A percentile compares a stretch with the other conserved stretches of the same genome.
Evolutionary conservation across 352 stramenopile species (phyloP).

Genomic region (Phytophthora sp.): DNA sequence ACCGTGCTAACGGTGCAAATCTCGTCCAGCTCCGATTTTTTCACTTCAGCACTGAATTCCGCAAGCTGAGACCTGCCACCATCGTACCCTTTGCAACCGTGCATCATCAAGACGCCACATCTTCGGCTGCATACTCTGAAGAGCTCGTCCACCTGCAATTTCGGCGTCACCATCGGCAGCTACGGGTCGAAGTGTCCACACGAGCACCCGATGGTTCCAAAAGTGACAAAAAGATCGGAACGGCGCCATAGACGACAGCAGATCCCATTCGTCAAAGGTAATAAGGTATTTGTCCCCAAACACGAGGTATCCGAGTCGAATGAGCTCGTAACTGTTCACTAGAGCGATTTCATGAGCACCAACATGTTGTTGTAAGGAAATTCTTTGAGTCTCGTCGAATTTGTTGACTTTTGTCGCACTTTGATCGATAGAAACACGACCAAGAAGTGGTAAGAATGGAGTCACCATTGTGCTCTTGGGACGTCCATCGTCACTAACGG

Average conservation of each 20-base stretch:
- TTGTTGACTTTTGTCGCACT: too few species aligned
- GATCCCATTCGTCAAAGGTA: slow-evolving; percentile 28
- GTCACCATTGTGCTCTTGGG: too few species aligned
- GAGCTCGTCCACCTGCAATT: too few species aligned
- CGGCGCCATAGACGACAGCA: slow-evolving; percentile 14
- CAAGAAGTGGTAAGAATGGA: too few species aligned
- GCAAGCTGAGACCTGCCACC: slow-evolving; percentile 2
- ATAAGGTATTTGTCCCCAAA: slow-evolving; percentile 32
- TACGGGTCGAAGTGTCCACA: slow-evolving; percentile 28
- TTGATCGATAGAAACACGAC: too few species aligned
- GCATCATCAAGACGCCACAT: slow-evolving; percentile 29
- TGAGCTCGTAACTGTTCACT: slow-evolving; percentile 36
- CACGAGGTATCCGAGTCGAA: slow-evolving; percentile 34
- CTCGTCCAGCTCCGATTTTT: too few species aligned
- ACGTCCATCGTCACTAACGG: too few species aligned
- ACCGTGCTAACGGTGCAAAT: too few species aligned
- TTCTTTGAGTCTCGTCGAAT: too few species aligned
- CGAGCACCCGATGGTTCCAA: slow-evolving; percentile 34
- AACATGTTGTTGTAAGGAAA: too few species aligned
- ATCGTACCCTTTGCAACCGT: background rate
- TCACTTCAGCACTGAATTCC: slow-evolving; percentile 1
- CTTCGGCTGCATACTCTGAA: background rate
- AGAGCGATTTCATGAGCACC: too few species aligned
- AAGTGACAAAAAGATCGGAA: slow-evolving; percentile 21
- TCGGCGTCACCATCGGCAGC: background rate